Base-by-base conservation (phyloP, 768 basidiomycete species). In the Phaeotremella skinneri region DNA sequence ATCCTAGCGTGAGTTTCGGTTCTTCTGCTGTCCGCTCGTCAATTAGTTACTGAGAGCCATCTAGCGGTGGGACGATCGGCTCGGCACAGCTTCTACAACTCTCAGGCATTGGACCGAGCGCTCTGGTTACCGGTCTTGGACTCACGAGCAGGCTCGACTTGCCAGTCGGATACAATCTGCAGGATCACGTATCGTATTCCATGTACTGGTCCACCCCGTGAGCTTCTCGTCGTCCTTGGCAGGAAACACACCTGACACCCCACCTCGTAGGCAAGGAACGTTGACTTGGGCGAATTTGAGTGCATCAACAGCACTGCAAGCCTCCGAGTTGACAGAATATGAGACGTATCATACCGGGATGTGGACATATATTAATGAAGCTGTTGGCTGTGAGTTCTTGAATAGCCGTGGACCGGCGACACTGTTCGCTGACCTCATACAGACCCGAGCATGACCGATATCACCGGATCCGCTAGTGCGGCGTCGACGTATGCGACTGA, bases 91-190 rank as follows among this genome's bases (percentile, higher is more conserved):
- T 86, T 7, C 80, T 85, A 70, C 82, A 85, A 64, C 74, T 85
- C 2, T 87, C 85, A 0, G 90, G 90, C 11, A 78, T 92, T 48
- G 90, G 90, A 2, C 87, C 88, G 32, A 80, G 81, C 1, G 79
- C 79, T 0, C 80, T 87, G 13, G 80, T 91, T 34, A 63, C 78
- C 11, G 72, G 79, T 34, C 78, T 85, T 56, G 75, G 76, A 4
- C 85, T 92, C 21, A 79, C 82, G 0, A 76, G 85, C 29, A 77
- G 85, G 20, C 69, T 83, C 4, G 84, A 90, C 64, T 81, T 87
- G 1, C 85, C 87, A 0, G 89, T 92, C 20, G 90, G 90, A 14
- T 79, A 82, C 7, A 81, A 90, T 71, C 81, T 91, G 17, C 79
- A 82, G 45, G 90, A 91, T 68, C 90, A 91, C 63, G 62, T 75